Evolutionary conservation across 2,329 filamentous ascomycete genomes (phyloP), one percentile per base, ranked within the genome.

Genomic region (Pseudogymnoascus destructans): DNA sequence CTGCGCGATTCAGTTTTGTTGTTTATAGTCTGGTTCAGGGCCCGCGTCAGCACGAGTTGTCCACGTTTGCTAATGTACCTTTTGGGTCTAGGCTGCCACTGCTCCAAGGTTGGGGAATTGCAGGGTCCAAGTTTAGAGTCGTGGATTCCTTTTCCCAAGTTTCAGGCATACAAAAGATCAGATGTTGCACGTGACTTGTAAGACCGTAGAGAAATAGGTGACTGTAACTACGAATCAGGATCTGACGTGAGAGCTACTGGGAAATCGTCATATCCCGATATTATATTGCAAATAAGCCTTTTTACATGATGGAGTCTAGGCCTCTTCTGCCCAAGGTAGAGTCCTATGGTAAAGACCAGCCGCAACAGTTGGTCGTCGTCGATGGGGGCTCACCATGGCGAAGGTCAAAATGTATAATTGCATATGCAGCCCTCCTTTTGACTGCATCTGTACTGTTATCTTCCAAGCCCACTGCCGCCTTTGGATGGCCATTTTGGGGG

Each of bases 351-450:
- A n/a, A 19, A 1, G 46, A 30, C 9, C 23, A 52, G n/a, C 23
- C 4, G 42, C 10, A 58, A 56, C 36, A 32, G 55, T 54, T 59
- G 27, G 35, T 57, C 57, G 55, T 57, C 38, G 36, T 46, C 9
- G 27, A 55, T 3, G 7, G 46, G 55, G 62, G 15, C 9, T 21
- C 35, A 15, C 19, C 54, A 57, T 52, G 57, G 42, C 30, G 40
- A 57, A 42, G 13, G 11, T 54, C 36, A 21, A 49, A 58, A 27
- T 27, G 7, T 59, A n/a, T 33, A 58, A 52, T 9, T 33, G 60
- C 32, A 36, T 63, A 10, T 57, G 63, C 17, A 61, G 49, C 27
- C 33, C 65, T 30, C 61, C 54, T 59, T 15, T 64, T n/a, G 30
- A 63, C 25, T 21, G 61, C 8, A 58, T 58, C 25, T 17, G 65